Evolutionary conservation across 2,329 filamentous ascomycete species (phyloP).

Genomic region (Metarhizium robertsii): DNA sequence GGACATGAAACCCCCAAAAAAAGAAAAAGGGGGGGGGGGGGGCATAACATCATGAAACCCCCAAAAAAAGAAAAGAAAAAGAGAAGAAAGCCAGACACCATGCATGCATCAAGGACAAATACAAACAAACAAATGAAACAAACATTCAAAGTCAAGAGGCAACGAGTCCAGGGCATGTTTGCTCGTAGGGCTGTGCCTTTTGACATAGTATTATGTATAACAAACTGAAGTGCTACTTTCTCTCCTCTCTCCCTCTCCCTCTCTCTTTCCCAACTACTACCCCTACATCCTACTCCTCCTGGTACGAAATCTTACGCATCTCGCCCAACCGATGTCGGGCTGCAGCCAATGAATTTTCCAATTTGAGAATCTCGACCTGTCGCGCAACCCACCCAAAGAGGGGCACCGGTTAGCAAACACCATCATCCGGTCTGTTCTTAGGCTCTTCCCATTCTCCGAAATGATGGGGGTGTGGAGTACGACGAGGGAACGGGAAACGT

Average conservation of each 20-base stretch:
- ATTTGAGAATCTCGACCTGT: slow-evolving; percentile 91
- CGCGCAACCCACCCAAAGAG: not conserved
- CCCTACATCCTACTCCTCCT: slow-evolving; percentile 50
- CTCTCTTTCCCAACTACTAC: not conserved
- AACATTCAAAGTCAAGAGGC: not conserved
- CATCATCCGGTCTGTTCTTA: not conserved
- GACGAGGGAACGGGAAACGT: not conserved
- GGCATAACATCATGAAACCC: not conserved
- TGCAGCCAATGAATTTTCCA: slow-evolving; percentile 75
- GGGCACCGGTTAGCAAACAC: slow-evolving; percentile 6
- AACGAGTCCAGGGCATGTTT: not conserved
- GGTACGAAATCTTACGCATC: slow-evolving; percentile 96
- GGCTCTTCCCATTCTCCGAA: not conserved
- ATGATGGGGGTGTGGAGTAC: not conserved
- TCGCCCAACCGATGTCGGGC: slow-evolving; percentile 81
- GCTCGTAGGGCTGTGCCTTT: not conserved
- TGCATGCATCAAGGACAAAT: not conserved
- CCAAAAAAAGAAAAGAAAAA: not conserved
- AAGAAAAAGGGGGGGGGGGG: not conserved
- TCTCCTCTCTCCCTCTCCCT: not conserved
- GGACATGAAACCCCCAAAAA: not conserved
- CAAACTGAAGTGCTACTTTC: not conserved
- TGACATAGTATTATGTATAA: not conserved
- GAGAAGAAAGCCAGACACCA: too few species aligned
- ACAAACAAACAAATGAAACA: not conserved